Percentiles rank a stretch among this genome's conserved stretches.
Evolutionary conservation across 2,329 filamentous ascomycete species (phyloP).

Genomic region (Thelonectria discophora): DNA sequence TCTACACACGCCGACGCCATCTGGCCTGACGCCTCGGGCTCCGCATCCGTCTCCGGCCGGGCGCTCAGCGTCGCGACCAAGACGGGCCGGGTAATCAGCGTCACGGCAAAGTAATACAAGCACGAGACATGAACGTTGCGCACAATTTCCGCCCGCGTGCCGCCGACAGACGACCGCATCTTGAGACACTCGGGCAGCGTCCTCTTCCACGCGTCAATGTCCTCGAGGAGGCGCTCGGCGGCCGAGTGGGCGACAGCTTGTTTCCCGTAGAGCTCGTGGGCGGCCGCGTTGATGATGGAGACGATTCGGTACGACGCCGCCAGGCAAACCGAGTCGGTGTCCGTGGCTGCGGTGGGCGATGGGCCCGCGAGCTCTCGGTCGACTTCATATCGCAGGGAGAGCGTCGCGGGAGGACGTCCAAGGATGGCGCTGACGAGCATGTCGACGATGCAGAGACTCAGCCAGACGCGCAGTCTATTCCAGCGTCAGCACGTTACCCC

Average conservation of each 20-base stretch:
- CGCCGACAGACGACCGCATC: constrained; percentile 15
- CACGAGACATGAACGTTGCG: constrained; percentile 65
- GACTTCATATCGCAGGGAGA: constrained; percentile 20
- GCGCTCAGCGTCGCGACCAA: constrained; percentile 60
- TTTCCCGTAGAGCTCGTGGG: constrained; percentile 53
- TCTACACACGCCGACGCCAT: constrained; percentile 64
- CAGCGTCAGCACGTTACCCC: not conserved
- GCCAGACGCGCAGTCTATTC: constrained; percentile 48
- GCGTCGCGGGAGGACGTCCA: constrained; percentile 49
- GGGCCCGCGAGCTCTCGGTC: constrained; percentile 24
- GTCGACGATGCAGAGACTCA: constrained; percentile 51
- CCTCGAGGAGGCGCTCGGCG: constrained; percentile 53
- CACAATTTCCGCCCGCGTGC: constrained; percentile 46
- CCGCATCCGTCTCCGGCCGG: constrained; percentile 36
- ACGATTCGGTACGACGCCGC: constrained; percentile 54
- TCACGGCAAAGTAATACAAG: constrained; percentile 67
- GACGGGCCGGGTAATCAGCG: constrained; percentile 64
- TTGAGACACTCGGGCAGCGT: constrained; percentile 50
- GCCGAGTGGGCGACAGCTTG: constrained; percentile 41
- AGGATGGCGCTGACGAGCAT: constrained; percentile 51
- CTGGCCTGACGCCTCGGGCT: constrained; percentile 41
- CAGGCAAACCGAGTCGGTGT: constrained; percentile 45
- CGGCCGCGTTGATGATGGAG: constrained; percentile 55
- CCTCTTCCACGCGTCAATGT: constrained; percentile 57
- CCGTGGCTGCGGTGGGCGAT: constrained; percentile 12